A percentile compares a stretch with the other conserved stretches of the same genome.
Conservation (phyloP, 176 grass and related monocot species). For the Triticum aestivum region DNA sequence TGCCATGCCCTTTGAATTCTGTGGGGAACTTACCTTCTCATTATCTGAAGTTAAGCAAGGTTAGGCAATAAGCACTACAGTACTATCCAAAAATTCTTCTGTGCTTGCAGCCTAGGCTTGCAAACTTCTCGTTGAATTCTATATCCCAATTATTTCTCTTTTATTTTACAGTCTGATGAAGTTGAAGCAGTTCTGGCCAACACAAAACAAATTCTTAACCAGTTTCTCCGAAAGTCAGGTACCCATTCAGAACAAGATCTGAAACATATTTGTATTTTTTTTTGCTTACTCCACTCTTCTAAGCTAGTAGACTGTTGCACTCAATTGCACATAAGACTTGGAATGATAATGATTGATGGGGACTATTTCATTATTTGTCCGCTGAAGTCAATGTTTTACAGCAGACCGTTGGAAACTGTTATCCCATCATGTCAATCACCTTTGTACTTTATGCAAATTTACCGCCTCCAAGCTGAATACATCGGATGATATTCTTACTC, state of each 20-base stretch:
- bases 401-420: background rate
- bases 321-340: background rate
- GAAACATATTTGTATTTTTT: background rate
- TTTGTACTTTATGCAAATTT: slow-evolving; percentile 12
- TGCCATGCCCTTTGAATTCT: slow-evolving; percentile 90
- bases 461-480: background rate
- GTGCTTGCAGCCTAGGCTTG: slow-evolving; percentile 7
- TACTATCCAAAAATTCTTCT: slow-evolving; percentile 12
- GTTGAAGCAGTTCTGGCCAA: slow-evolving; percentile 90
- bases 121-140: slow-evolving; percentile 5
- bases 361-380: slow-evolving; percentile 19
- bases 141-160: slow-evolving; percentile 35
- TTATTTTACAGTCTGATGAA: slow-evolving; percentile 71
- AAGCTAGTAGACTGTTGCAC: slow-evolving; percentile 16
- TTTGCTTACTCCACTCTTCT: slow-evolving; percentile 23
- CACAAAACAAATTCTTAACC: slow-evolving; percentile 97
- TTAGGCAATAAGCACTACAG: slow-evolving; percentile 27
- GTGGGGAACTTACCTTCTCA: slow-evolving; percentile 82
- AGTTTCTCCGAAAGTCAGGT: slow-evolving; percentile 92
- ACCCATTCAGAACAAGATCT: slow-evolving; percentile 40
- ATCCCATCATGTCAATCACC: background rate
- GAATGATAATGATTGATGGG: background rate
- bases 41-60: slow-evolving; percentile 85
- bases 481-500: slow-evolving; percentile 8
- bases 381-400: background rate